Percentiles rank a stretch among this genome's conserved stretches.
Conservation (phyloP, 73 alveolate species). For the Uronychia binucleata region DNA sequence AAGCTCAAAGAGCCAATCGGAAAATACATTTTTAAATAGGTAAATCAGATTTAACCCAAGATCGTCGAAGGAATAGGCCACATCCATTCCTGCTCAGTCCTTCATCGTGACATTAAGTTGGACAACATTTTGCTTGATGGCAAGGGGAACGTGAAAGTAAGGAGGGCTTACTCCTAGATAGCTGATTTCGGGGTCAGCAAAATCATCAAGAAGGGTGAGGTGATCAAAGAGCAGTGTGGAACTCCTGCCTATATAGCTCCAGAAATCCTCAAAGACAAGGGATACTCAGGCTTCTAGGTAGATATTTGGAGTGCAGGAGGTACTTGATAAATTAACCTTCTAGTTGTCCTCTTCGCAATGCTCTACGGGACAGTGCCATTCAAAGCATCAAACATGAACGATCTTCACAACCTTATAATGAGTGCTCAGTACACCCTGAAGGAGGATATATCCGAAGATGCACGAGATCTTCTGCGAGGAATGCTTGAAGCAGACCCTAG, state of each 20-base stretch:
- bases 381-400: conserved; percentile 91
- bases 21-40: conserved; percentile 83
- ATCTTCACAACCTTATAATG: conserved; percentile 73
- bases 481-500: conserved; percentile 73
- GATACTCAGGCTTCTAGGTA: conserved; percentile 95
- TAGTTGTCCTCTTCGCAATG: conserved; percentile 86
- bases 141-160: conserved; percentile 84
- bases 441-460: conserved; percentile 73
- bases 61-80: conserved; percentile 82
- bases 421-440: conserved; percentile 64
- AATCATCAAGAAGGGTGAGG: conserved; percentile 75
- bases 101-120: conserved; percentile 97
- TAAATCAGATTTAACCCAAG: conserved; percentile 11
- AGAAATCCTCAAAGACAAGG: conserved; percentile 94
- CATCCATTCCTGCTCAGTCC: conserved; percentile 82
- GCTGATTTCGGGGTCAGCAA: conserved; percentile 98
- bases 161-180: too few species aligned
- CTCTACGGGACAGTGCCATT: conserved; percentile 96
- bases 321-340: background rate
- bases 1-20: conserved; percentile 87
- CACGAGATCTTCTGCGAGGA: conserved; percentile 67
- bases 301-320: conserved; percentile 97
- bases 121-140: conserved; percentile 95
- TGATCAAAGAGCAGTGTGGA: conserved; percentile 96
- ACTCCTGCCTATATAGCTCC: conserved; percentile 99